Conservation (phyloP, 1,284 basidiomycete species). For the Apiotrichum montevideense region DNA sequence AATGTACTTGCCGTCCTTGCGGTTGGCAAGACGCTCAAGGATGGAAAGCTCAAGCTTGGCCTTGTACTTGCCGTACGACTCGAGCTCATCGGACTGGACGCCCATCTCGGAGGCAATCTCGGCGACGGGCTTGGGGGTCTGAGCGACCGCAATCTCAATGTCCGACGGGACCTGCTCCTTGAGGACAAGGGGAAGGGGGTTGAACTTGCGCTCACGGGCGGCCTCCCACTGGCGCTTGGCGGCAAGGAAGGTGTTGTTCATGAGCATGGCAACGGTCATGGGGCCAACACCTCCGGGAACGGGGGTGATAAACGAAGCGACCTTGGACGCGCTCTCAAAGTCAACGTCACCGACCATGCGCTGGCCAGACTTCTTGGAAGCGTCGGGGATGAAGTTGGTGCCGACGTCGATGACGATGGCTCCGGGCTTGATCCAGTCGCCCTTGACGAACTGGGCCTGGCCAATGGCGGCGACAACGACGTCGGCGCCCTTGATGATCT, state of each 20-base stretch:
- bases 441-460: slow-evolving; percentile 81
- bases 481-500: slow-evolving; percentile 78
- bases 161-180: slow-evolving; percentile 83
- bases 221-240: slow-evolving; percentile 75
- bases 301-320: slow-evolving; percentile 88
- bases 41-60: slow-evolving; percentile 92
- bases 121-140: slow-evolving; percentile 83
- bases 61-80: slow-evolving; percentile 93
- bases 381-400: slow-evolving; percentile 90
- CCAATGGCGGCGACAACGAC: slow-evolving; percentile 93
- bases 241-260: slow-evolving; percentile 86
- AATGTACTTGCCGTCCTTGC: slow-evolving; percentile 94
- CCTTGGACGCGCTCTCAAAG: slow-evolving; percentile 65
- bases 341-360: slow-evolving; percentile 96
- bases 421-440: slow-evolving; percentile 92
- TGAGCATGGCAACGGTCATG: slow-evolving; percentile 98
- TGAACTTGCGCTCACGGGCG: slow-evolving; percentile 58
- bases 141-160: slow-evolving; percentile 93
- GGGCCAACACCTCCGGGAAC: slow-evolving; percentile 98
- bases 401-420: slow-evolving; percentile 94
- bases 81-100: slow-evolving; percentile 76
- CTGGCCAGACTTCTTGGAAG: slow-evolving; percentile 88
- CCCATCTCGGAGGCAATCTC: slow-evolving; percentile 86
- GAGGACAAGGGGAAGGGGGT: slow-evolving; percentile 70
- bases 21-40: slow-evolving; percentile 74